These are phyloP conservation scores for Gossypium longicalyx DNA, from an alignment of 345 rosid species.

Conservation along the genomic window DNA sequence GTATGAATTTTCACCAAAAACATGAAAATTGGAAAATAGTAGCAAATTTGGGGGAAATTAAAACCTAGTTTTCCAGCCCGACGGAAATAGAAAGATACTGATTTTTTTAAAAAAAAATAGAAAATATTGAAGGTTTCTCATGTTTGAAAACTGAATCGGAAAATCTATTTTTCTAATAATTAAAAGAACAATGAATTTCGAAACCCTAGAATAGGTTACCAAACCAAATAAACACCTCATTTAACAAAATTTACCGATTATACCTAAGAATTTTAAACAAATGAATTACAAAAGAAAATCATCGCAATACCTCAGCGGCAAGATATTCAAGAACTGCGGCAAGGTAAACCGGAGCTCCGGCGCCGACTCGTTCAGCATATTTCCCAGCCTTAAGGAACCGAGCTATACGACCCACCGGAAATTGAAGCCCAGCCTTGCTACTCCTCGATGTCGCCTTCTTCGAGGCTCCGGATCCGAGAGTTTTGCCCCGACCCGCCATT, in stretches of 20 bases:
- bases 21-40: neutral
- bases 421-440: conserved; percentile 84
- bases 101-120: no score
- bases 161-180: neutral
- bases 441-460: conserved; percentile 96
- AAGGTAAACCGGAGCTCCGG: no score
- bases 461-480: conserved; percentile 70
- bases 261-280: neutral
- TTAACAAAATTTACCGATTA: neutral
- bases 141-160: no score
- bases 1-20: neutral
- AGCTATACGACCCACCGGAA: no score
- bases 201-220: conserved; percentile 25
- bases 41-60: neutral
- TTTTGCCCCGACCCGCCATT: conserved; percentile 93
- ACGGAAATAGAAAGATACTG: neutral
- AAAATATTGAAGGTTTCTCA: neutral
- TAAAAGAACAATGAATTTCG: neutral
- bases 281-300: neutral
- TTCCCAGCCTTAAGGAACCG: no score
- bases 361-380: no score
- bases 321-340: conserved; percentile 31
- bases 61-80: neutral
- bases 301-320: conserved; percentile 67
- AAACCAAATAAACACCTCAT: neutral